phyloP scores from a whole-genome alignment of 176 grass and related monocot species.

The Carex cristatella region DNA sequence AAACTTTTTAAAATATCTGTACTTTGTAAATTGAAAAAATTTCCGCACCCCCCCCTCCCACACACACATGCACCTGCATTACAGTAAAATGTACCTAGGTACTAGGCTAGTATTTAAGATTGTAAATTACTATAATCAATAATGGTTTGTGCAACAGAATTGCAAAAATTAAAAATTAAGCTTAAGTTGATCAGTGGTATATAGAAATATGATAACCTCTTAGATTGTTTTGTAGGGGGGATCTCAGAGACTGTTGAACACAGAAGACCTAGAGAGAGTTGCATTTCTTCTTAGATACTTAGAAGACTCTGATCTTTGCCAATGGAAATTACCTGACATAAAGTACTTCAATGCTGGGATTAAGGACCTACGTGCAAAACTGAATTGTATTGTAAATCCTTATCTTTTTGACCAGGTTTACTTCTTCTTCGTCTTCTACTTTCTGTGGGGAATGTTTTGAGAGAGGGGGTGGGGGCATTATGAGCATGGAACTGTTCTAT shows the following conservation, averaged over 20 bases:
- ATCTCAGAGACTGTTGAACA: slow-evolving; percentile 30
- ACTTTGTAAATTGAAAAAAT: no score
- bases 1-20: no score
- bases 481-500: background rate
- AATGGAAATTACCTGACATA: slow-evolving; percentile 43
- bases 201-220: slow-evolving; percentile 17
- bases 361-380: slow-evolving; percentile 51
- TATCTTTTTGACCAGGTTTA: slow-evolving; percentile 77
- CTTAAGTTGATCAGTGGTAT: slow-evolving; percentile 5
- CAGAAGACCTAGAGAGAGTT: slow-evolving; percentile 45
- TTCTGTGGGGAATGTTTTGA: background rate
- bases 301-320: slow-evolving; percentile 66
- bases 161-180: background rate
- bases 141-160: background rate
- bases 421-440: background rate
- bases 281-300: slow-evolving; percentile 52
- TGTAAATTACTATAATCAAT: background rate
- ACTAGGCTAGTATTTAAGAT: background rate
- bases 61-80: no score
- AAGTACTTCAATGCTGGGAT: slow-evolving; percentile 69
- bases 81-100: background rate
- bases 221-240: slow-evolving; percentile 23
- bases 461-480: background rate
- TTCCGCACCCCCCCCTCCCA: background rate
- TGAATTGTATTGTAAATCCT: slow-evolving; percentile 82